These are phyloP conservation scores for Pseudoneurospora amorphoporcata DNA, from an alignment of 495 filamentous ascomycete species.

Conservation along the genomic window DNA sequence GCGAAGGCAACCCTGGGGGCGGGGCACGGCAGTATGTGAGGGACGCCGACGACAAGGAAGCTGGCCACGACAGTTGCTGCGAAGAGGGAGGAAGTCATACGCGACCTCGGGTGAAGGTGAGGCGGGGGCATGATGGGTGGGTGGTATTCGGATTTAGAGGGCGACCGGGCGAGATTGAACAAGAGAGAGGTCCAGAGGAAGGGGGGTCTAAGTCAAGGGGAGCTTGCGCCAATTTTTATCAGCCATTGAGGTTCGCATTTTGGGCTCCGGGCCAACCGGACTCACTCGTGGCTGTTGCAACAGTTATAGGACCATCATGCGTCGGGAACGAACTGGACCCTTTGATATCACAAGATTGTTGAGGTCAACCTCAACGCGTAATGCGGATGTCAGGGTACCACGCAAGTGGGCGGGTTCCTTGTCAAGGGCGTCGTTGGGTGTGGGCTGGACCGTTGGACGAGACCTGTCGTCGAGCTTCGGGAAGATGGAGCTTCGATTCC, in stretches of 20 bases:
- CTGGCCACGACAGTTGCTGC: slow-evolving; percentile 84
- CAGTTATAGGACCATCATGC: not conserved
- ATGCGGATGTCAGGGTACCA: not conserved
- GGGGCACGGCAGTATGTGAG: slow-evolving; percentile 89
- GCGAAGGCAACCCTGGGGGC: slow-evolving; percentile 64
- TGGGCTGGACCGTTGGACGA: not conserved
- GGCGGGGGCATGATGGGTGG: slow-evolving; percentile 64
- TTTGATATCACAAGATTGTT: not conserved
- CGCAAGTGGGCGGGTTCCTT: not conserved
- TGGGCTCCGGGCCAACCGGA: not conserved
- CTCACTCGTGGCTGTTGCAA: slow-evolving; percentile 1
- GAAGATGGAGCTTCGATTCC: not conserved
- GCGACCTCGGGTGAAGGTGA: slow-evolving; percentile 84
- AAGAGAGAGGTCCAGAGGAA: not conserved
- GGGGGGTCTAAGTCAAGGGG: not conserved
- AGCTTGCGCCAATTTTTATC: slow-evolving; percentile 8
- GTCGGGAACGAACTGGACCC: not conserved
- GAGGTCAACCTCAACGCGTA: not conserved
- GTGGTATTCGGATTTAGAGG: not conserved
- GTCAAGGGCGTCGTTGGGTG: not conserved
- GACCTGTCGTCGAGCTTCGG: not conserved
- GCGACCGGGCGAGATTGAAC: not conserved
- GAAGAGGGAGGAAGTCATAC: slow-evolving; percentile 85
- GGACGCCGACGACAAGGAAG: slow-evolving; percentile 83
- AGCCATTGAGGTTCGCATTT: not conserved